A percentile compares a stretch with the other conserved stretches of the same genome.
These are phyloP conservation scores for Diversispora epigaea DNA, from an alignment of 192 early-diverging fungal genomes.

Conservation along the genomic window DNA sequence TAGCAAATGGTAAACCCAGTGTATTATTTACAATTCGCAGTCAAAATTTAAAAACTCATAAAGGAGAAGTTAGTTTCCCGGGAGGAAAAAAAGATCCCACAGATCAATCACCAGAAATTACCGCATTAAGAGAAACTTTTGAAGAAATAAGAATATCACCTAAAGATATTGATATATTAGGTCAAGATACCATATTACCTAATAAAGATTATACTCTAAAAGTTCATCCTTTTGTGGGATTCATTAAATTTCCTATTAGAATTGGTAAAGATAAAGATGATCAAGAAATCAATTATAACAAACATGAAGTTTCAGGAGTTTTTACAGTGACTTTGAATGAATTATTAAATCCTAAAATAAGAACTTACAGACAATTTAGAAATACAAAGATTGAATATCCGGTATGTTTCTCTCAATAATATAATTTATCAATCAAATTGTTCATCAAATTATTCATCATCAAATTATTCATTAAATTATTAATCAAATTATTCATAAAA, in stretches of 20 bases:
- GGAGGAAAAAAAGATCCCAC: slow-evolving; percentile 68
- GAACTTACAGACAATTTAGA: slow-evolving; percentile 52
- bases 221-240: slow-evolving; percentile 66
- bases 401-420: slow-evolving; percentile 35
- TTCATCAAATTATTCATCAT: background rate
- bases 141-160: slow-evolving; percentile 71
- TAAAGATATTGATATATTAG: slow-evolving; percentile 56
- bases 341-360: slow-evolving; percentile 53
- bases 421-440: no score
- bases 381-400: slow-evolving; percentile 53
- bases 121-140: slow-evolving; percentile 77
- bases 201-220: slow-evolving; percentile 56
- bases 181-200: slow-evolving; percentile 59
- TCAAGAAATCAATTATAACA: slow-evolving; percentile 47
- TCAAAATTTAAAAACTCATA: slow-evolving; percentile 63
- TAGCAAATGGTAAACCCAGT: slow-evolving; percentile 55
- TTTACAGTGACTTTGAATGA: slow-evolving; percentile 70
- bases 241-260: slow-evolving; percentile 48
- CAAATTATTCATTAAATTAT: background rate
- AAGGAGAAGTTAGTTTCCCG: slow-evolving; percentile 78
- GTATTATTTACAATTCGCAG: slow-evolving; percentile 81
- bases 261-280: slow-evolving; percentile 7
- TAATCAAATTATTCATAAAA: background rate
- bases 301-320: slow-evolving; percentile 65
- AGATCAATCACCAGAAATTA: slow-evolving; percentile 56